A percentile compares a stretch with the other conserved stretches of the same genome.
Evolutionary conservation across 2,329 filamentous ascomycete genomes (phyloP).

Genomic region (Graphiopsis chlorocephala): DNA sequence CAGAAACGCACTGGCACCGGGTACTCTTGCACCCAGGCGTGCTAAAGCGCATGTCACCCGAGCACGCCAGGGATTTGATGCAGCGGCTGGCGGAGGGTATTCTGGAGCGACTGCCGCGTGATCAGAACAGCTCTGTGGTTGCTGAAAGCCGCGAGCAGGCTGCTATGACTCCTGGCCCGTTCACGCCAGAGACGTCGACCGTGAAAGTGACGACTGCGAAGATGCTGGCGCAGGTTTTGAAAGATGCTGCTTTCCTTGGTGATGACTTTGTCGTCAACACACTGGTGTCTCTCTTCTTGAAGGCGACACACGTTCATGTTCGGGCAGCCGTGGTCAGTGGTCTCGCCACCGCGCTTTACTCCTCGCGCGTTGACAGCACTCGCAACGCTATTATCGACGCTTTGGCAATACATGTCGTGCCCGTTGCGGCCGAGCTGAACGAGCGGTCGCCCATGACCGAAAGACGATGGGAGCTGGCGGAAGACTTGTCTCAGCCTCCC

Average conservation of each 20-base stretch:
- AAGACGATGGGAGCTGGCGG: constrained; percentile 32
- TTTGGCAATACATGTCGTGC: constrained; percentile 32
- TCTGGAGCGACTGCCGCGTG: background rate
- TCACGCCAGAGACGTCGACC: background rate
- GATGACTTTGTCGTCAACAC: constrained; percentile 31
- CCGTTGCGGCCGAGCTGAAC: constrained; percentile 36
- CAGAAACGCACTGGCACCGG: constrained; percentile 46
- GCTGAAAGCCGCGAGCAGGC: background rate
- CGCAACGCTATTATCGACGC: constrained; percentile 23
- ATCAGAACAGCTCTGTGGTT: background rate
- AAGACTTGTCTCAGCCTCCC: constrained; percentile 6
- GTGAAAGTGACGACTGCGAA: constrained; percentile 44
- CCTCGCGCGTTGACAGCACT: constrained; percentile 12
- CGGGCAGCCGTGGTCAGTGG: constrained; percentile 34
- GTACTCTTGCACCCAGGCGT: constrained; percentile 33
- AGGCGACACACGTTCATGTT: constrained; percentile 39
- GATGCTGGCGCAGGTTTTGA: constrained; percentile 39
- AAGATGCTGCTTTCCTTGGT: constrained; percentile 34
- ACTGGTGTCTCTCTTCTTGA: constrained; percentile 31
- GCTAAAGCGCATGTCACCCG: constrained; percentile 33
- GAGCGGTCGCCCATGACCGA: constrained; percentile 34
- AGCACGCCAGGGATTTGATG: constrained; percentile 32
- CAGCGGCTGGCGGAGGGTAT: constrained; percentile 24
- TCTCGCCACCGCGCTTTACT: constrained; percentile 32
- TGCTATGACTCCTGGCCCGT: background rate